Evolutionary conservation across 306 rosid species (phyloP).

Genomic region (Vigna radiata): DNA sequence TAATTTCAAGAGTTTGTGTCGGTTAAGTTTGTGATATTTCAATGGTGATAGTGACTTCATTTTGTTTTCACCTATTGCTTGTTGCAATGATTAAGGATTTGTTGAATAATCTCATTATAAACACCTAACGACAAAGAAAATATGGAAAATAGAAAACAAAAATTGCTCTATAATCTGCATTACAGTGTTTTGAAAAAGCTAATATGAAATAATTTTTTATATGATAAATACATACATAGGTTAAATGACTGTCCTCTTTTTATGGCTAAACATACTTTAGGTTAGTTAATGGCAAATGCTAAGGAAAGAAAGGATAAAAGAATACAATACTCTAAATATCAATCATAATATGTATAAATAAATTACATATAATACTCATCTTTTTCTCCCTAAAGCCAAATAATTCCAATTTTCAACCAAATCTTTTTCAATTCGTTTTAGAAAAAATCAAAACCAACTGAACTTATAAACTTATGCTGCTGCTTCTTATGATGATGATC

Average conservation of each 20-base stretch:
- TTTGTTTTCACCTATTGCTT: background rate
- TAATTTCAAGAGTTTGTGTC: background rate
- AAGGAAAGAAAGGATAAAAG: slow-evolving; percentile 19
- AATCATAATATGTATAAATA: slow-evolving; percentile 24
- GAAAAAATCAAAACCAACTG: slow-evolving; percentile 26
- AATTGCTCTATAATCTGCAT: no score
- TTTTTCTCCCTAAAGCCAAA: slow-evolving; percentile 22
- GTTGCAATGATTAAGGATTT: background rate
- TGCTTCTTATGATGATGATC: slow-evolving; percentile 2
- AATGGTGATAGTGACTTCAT: background rate
- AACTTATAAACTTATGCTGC: slow-evolving; percentile 3
- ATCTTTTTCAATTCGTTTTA: slow-evolving; percentile 31
- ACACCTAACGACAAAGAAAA: no score
- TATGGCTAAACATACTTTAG: no score
- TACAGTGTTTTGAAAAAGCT: no score
- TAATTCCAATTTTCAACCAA: slow-evolving; percentile 35
- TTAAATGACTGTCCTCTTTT: no score
- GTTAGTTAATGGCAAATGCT: background rate
- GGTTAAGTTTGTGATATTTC: background rate
- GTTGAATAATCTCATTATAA: no score
- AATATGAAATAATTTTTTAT: no score
- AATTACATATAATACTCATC: slow-evolving; percentile 1
- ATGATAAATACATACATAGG: no score
- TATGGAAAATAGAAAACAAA: no score
- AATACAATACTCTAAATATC: slow-evolving; percentile 21